phyloP scores from a whole-genome alignment of 768 basidiomycete genomes.

The Candolleomyces efflorescens region DNA sequence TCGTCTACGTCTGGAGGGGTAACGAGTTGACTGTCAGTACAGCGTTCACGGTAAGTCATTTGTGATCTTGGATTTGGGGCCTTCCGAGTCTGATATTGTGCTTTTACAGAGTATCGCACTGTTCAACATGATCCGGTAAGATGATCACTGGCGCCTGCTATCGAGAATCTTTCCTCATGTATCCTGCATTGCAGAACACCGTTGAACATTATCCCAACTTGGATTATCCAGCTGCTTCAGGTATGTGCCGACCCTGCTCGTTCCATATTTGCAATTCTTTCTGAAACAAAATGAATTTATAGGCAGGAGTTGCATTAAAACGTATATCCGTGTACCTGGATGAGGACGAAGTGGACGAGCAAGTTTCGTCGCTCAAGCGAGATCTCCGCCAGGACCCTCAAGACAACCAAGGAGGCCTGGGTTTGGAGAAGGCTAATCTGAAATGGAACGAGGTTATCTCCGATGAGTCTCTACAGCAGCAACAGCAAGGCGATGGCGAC shows the following conservation, averaged over 20 bases:
- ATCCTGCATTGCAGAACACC: constrained; percentile 42
- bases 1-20: constrained; percentile 65
- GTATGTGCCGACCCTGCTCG: constrained; percentile 18
- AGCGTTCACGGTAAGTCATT: constrained; percentile 71
- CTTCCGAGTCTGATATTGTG: not conserved
- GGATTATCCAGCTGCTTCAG: constrained; percentile 75
- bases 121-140: constrained; percentile 77
- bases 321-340: constrained; percentile 65
- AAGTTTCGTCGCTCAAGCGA: constrained; percentile 63
- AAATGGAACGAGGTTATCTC: constrained; percentile 55
- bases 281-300: not conserved
- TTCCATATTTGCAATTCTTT: not conserved
- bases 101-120: constrained; percentile 63
- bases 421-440: constrained; percentile 55
- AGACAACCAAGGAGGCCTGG: constrained; percentile 41
- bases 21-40: constrained; percentile 71
- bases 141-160: constrained; percentile 3
- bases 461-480: constrained; percentile 20
- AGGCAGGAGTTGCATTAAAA: constrained; percentile 61
- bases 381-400: constrained; percentile 20
- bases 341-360: constrained; percentile 66
- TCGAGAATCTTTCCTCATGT: not conserved
- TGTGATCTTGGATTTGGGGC: not conserved
- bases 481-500: not conserved
- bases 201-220: constrained; percentile 75